Evolutionary conservation across 31 red algal genomes (phyloP), one percentile per base, ranked within the genome.

Genomic region (Asparagopsis taxiformis): DNA sequence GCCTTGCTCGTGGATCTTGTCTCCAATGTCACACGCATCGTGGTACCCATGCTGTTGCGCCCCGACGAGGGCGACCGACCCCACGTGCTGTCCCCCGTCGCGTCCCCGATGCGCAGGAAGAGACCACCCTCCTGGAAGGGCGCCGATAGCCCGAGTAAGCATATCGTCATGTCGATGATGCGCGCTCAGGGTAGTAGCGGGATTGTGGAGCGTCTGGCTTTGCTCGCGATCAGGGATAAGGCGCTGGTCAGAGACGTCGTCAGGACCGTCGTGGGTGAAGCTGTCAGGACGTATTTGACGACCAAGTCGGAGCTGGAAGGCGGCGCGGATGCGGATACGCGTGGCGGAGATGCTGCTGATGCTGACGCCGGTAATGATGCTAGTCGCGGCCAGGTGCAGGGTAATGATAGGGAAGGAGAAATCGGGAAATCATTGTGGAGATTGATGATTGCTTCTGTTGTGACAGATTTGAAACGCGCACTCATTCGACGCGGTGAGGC

Each of bases 191-290:
- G 71, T 2, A 32, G 55, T 1, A 59, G 37, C 39, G 71, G 71
- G 7, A 56, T 75, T 53, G 61, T 75, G 59, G 77, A 81, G 37
- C 62, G 77, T 7, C 55, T 81, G 32, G 77, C 77, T 24, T 57
- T 81, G 44, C 50, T 81, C 24, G 77, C 77, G 2, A 81, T 81
- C 37, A 51, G 77, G 48, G 77, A 81, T 54, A 68, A 70, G 38
- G 31, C 34, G 36, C 31, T 81, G 26, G 64, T 81, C 52, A 44
- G 63, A 41, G 77, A 81, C n/a, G 64, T 81, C 38, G 77, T 81
- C 6, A 51, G 77, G 34, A 70, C 63, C 20, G 64, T 81, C 24
- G 77, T 81, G 4, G 31, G 57, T 6, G 61, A 81, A 16, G 62
- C 77, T 23, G 62, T 81, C 20, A 57, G 65, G 20, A 81, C 77